Base-by-base conservation (phyloP, 495 filamentous ascomycete genomes). In the Neurospora cerealis region DNA sequence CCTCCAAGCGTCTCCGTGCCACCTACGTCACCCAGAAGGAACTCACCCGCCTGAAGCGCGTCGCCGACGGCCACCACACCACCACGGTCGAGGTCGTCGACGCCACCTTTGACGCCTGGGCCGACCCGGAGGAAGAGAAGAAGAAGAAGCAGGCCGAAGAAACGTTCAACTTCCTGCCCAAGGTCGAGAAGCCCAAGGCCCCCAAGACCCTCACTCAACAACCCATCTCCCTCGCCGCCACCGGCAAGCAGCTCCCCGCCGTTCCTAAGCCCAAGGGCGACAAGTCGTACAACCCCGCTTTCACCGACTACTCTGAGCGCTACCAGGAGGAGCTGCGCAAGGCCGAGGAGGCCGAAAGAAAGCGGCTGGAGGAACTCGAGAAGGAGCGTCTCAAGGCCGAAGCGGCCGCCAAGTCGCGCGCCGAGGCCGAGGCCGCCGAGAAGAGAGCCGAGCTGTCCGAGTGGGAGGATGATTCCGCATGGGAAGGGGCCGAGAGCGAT, bases 281-380 rank as follows among this genome's bases (percentile, higher is more conserved):
- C 54, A 91, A 89, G 78, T 96, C 93, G 79, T 99, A 99, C 81
- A 99, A 99, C 77, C 96, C 96, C 0, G 84, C 86, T 9, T 96
- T 95, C 73, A 86, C 89, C 73, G 93, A 97, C 70, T 99, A 95
- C 87, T 89, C 93, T 72, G 85, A 87, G 13, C 87, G 95, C 6
- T 83, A 97, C 48, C 86, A 87, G 24, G 86, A 88, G 38, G 92
- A 94, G 79, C 93, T 93, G 37, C 85, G 89, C 70, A 91, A 92
- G 81, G 95, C 91, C 39, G 88, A 98, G 2, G 90, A 90, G 73
- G 88, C 89, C 4, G 96, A 98, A 81, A 88, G 89, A 81, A 91
- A 92, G 79, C 90, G 95, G 24, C 81, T 95, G 24, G 87, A 85
- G 42, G 90, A 89, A 69, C 88, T 89, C 74, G 87, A 88, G 74